Evolutionary conservation across 805 yeast species (phyloP), one percentile per base, ranked within the genome.

Genomic region (Nakazawaea siamensis): DNA sequence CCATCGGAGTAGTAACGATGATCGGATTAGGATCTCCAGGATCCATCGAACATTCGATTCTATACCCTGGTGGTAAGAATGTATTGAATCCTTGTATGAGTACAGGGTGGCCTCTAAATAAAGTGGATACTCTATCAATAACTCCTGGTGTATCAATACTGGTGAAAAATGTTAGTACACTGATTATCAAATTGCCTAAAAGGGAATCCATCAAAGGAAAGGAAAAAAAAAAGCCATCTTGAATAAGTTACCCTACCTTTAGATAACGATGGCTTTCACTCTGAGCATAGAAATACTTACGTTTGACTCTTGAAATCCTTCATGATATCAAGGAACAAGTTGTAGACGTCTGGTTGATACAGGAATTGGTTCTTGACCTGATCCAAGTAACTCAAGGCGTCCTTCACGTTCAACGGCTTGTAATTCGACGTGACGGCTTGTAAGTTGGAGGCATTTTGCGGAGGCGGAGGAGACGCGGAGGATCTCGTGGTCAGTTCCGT

Each of bases 141-240:
- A 92, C 99, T 24, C 97, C 99, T 0, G 97, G 98, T 0, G 99
- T 92, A 56, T 92, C 97, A 49, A 92, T 88, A 42, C 77, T 62
- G 42, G 14, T 21, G 13, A 15, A 31, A 26, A 31, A 18, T n/a
- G 38, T 35, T 35, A 35, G 38, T 35, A 30, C 33, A 24, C 19
- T 24, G 5, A 6, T 15, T 18, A 29, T 35, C 38, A 35, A 35
- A 30, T 20, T 20, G 7, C 23, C 23, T 20, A 20, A 20, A 20
- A 20, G 7, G 23, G 23, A 20, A 20, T 20, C 7, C 23, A 8
- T 20, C 23, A 20, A 20, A 8, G 10, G 23, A 10, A 20, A 20
- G 23, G n/a, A n/a, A n/a, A n/a, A n/a, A n/a, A n/a, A n/a, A 20
- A 20, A 20, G 24, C 7, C 24, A 20, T 20, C n/a, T n/a, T n/a